A percentile compares a stretch with the other conserved stretches of the same genome.
Evolutionary conservation across 1,284 basidiomycete species (phyloP).

Genomic region (Pseudozyma hubeiensis): DNA sequence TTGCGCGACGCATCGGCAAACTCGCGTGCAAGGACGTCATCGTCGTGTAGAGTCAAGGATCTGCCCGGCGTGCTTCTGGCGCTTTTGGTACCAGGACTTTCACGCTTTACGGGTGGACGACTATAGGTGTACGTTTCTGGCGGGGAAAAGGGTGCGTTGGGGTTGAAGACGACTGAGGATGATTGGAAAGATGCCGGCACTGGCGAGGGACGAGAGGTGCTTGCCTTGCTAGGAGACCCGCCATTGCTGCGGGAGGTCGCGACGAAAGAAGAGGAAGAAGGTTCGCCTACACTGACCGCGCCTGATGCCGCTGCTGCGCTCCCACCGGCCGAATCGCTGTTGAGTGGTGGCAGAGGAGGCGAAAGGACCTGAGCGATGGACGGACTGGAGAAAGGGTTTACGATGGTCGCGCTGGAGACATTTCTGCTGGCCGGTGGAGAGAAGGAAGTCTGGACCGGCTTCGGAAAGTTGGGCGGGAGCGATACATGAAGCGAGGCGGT

Average conservation of each 20-base stretch:
- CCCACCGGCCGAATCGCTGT: not conserved
- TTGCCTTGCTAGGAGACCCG: conserved; percentile 16
- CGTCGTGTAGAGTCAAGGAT: conserved; percentile 23
- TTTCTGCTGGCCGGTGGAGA: conserved; percentile 45
- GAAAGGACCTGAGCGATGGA: conserved; percentile 46
- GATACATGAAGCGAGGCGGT: conserved; percentile 50
- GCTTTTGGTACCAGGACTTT: conserved; percentile 43
- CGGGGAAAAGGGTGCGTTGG: conserved; percentile 36
- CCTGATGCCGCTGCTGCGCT: not conserved
- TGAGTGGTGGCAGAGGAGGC: conserved; percentile 18
- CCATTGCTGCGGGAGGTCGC: conserved; percentile 1
- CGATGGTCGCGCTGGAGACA: conserved; percentile 19
- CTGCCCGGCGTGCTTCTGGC: conserved; percentile 52
- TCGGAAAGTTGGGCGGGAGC: conserved; percentile 57
- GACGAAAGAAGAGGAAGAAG: not conserved
- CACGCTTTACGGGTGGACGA: conserved; percentile 27
- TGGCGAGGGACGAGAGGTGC: conserved; percentile 8
- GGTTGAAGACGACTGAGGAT: conserved; percentile 14
- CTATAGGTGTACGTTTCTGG: conserved; percentile 41
- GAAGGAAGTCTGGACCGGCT: conserved; percentile 53
- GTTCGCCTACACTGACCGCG: not conserved
- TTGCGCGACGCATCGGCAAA: conserved; percentile 27
- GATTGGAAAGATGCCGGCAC: not conserved
- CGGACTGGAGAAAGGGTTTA: conserved; percentile 36
- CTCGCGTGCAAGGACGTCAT: conserved; percentile 23